phyloP scores from a whole-genome alignment of 78 protist species.

The Dictyostelium brefeldianum region DNA sequence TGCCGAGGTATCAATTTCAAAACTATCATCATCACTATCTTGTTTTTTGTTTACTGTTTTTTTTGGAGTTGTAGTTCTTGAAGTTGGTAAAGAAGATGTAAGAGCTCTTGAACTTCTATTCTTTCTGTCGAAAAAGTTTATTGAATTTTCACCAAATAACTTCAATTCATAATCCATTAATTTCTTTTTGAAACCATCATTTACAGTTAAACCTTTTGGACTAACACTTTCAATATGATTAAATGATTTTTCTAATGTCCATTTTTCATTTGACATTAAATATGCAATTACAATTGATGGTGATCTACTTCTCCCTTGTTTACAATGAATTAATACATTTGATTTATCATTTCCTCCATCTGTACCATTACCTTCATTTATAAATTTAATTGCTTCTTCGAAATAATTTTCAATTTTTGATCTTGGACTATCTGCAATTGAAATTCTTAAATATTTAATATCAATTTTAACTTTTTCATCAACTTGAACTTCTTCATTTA shows the following conservation, averaged over 20 bases:
- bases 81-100: neutral
- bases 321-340: constrained; percentile 71
- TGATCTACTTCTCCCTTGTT: constrained; percentile 78
- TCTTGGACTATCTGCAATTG: constrained; percentile 58
- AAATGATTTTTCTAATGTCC: constrained; percentile 48
- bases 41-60: neutral
- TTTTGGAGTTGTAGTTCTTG: neutral
- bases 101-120: neutral
- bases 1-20: neutral
- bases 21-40: neutral
- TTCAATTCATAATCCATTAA: constrained; percentile 34
- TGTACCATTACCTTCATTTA: neutral
- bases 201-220: constrained; percentile 19
- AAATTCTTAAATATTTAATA: constrained; percentile 54
- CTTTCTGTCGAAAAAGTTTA: constrained; percentile 24
- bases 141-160: constrained; percentile 19
- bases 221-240: neutral
- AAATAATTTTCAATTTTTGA: constrained; percentile 66
- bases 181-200: constrained; percentile 71
- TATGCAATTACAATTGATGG: constrained; percentile 76
- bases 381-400: constrained; percentile 36
- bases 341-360: neutral
- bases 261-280: constrained; percentile 29
- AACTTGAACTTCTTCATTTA: neutral
- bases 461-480: neutral